A percentile compares a stretch with the other conserved stretches of the same genome.
Evolutionary conservation across 768 basidiomycete species (phyloP).

Genomic region (Boletus tylopilopsis): DNA sequence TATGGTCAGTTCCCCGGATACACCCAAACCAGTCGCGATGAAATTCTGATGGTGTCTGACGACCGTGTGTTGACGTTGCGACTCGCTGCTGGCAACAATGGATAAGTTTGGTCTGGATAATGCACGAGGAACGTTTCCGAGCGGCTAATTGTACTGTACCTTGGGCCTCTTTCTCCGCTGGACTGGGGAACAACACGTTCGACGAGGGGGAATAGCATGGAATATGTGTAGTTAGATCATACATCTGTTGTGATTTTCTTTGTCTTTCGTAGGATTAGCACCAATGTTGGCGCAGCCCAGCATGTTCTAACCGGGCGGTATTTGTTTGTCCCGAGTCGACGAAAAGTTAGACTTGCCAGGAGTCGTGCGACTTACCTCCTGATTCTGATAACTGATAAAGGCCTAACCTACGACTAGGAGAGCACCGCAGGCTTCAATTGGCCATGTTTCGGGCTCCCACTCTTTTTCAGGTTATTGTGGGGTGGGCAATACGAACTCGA

Average conservation of each 20-base stretch:
- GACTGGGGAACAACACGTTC: conserved; percentile 7
- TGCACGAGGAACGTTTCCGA: neutral
- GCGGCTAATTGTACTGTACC: conserved; percentile 5
- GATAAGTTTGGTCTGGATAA: conserved; percentile 5
- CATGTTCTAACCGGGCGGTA: too few relatives aligned
- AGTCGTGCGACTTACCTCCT: too few relatives aligned
- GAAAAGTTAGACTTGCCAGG: too few relatives aligned
- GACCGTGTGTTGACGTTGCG: conserved; percentile 77
- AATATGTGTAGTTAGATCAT: conserved; percentile 25
- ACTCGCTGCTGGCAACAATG: conserved; percentile 34
- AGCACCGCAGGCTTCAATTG: too few relatives aligned
- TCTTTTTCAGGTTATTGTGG: too few relatives aligned
- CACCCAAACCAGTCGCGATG: conserved; percentile 62
- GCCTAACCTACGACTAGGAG: too few relatives aligned
- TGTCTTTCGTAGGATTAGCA: conserved; percentile 8
- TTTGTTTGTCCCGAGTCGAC: too few relatives aligned
- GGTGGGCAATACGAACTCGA: too few relatives aligned
- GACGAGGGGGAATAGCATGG: conserved; percentile 3
- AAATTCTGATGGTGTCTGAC: conserved; percentile 88
- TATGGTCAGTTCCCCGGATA: conserved; percentile 44
- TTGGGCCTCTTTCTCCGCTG: conserved; percentile 14
- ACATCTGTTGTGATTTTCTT: conserved; percentile 28
- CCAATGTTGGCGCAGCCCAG: neutral
- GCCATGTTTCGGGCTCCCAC: too few relatives aligned
- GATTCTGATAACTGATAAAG: too few relatives aligned